Evolutionary conservation across 495 filamentous ascomycete species (phyloP).

Genomic region (Penicillium subrubescens): DNA sequence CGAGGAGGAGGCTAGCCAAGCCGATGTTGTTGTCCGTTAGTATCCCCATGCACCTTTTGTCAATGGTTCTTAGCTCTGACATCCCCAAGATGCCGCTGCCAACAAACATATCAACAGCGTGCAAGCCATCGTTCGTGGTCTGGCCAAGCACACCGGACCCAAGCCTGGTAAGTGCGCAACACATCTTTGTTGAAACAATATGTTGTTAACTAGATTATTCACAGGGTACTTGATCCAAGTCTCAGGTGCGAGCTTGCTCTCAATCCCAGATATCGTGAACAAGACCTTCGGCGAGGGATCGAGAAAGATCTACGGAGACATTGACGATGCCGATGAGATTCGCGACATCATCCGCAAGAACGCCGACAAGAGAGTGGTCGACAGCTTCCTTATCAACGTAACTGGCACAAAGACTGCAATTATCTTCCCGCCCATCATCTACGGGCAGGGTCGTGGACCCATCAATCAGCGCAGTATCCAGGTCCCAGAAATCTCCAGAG

Average conservation of each 20-base stretch:
- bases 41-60: background rate
- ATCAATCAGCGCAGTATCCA: constrained; percentile 65
- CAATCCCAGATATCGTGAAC: constrained; percentile 31
- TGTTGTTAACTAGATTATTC: background rate
- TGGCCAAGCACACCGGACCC: constrained; percentile 24
- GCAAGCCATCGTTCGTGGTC: constrained; percentile 42
- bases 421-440: constrained; percentile 71
- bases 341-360: constrained; percentile 45
- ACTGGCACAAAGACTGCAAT: constrained; percentile 59
- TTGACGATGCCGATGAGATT: constrained; percentile 28
- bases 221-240: constrained; percentile 37
- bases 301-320: constrained; percentile 30
- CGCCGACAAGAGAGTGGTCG: constrained; percentile 51
- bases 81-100: constrained; percentile 39
- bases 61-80: background rate
- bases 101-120: constrained; percentile 42
- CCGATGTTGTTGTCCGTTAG: constrained; percentile 53
- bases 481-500: constrained; percentile 55
- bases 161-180: constrained; percentile 17
- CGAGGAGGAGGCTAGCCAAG: constrained; percentile 45
- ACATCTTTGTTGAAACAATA: constrained; percentile 3
- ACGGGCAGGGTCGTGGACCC: constrained; percentile 66
- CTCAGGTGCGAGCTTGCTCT: constrained; percentile 34
- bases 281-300: constrained; percentile 23
- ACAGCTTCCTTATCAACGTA: constrained; percentile 50